phyloP scores from a whole-genome alignment of 2,329 filamentous ascomycete species.

The Xylariomycetidae sp. region DNA sequence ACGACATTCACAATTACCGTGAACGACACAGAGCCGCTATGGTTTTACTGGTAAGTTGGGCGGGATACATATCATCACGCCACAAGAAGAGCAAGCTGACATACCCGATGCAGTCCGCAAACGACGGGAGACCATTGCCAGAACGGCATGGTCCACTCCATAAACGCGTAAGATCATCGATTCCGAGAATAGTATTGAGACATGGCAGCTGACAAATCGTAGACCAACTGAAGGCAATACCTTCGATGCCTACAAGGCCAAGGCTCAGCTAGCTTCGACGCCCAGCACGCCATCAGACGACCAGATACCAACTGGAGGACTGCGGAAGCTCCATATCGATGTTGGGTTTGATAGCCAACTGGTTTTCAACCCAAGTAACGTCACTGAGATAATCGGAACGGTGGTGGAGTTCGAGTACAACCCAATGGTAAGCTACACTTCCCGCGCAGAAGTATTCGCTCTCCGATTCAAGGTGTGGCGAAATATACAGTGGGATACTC shows the following conservation, averaged over 20 bases:
- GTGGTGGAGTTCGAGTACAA: conserved; percentile 30
- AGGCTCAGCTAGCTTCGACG: conserved; percentile 15
- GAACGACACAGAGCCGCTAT: conserved; percentile 39
- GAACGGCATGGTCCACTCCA: conserved; percentile 32
- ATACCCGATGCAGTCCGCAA: conserved; percentile 25
- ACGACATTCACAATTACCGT: conserved; percentile 39
- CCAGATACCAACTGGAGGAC: conserved; percentile 26
- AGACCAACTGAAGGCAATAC: conserved; percentile 29
- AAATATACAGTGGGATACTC: too few species aligned
- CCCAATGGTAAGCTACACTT: conserved; percentile 17
- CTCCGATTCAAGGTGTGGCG: too few species aligned
- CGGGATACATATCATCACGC: background rate
- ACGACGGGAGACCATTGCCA: conserved; percentile 39
- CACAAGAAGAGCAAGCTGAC: background rate
- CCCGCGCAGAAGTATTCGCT: background rate
- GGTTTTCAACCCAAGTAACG: conserved; percentile 28
- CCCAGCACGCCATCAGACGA: conserved; percentile 25
- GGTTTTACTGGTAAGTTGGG: conserved; percentile 38
- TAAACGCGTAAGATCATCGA: conserved; percentile 29
- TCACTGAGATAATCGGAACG: conserved; percentile 27
- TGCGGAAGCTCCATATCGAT: conserved; percentile 27
- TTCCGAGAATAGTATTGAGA: background rate
- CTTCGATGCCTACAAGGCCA: conserved; percentile 28
- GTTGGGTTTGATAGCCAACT: conserved; percentile 27
- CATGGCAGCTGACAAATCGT: conserved; percentile 1